Percentiles rank a stretch among this genome's conserved stretches.
Evolutionary conservation across 768 basidiomycete species (phyloP).

Genomic region (Suillus lakei): DNA sequence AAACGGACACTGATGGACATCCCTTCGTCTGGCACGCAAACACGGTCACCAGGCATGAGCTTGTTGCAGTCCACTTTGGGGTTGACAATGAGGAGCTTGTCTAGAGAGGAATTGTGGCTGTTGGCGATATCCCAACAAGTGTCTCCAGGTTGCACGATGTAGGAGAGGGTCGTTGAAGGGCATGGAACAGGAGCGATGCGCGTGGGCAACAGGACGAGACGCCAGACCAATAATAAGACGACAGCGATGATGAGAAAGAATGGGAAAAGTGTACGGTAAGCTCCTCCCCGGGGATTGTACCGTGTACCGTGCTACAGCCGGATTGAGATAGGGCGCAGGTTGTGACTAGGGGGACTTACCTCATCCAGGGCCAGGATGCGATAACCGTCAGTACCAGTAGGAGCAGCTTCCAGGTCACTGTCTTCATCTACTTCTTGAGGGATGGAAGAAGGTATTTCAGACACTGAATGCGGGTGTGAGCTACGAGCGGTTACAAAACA

Average conservation of each 20-base stretch:
- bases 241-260: constrained; percentile 75
- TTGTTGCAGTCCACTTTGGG: constrained; percentile 57
- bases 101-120: constrained; percentile 51
- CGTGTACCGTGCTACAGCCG: constrained; percentile 37
- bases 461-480: constrained; percentile 25
- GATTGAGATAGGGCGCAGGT: constrained; percentile 19
- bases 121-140: constrained; percentile 68
- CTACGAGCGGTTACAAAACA: not conserved
- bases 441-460: constrained; percentile 33
- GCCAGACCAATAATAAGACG: constrained; percentile 65
- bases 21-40: constrained; percentile 59
- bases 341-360: constrained; percentile 40
- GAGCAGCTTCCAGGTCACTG: constrained; percentile 60
- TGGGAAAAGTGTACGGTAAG: constrained; percentile 68
- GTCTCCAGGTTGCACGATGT: constrained; percentile 61
- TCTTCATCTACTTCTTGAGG: constrained; percentile 35
- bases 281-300: constrained; percentile 39
- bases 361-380: constrained; percentile 55
- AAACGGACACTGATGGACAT: constrained; percentile 37
- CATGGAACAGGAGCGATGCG: constrained; percentile 29
- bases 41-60: constrained; percentile 60
- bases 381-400: constrained; percentile 60
- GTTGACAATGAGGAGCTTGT: constrained; percentile 57
- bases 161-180: constrained; percentile 43
- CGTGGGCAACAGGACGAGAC: constrained; percentile 51